phyloP scores from a whole-genome alignment of 805 yeast species.

The Starmerella vaccinii region DNA sequence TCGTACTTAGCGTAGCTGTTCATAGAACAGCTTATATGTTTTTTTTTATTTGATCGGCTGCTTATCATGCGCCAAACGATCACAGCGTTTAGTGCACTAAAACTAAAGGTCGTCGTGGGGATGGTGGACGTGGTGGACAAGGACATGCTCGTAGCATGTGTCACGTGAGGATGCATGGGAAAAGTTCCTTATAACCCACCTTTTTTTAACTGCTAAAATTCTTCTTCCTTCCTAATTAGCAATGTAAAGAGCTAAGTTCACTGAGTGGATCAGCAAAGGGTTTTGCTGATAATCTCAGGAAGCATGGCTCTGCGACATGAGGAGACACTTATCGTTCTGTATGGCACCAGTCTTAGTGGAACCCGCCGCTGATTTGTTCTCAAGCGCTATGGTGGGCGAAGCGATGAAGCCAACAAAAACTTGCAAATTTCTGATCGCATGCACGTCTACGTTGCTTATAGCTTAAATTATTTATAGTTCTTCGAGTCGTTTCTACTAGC shows the following conservation, averaged over 20 bases:
- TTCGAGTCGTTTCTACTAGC: neutral
- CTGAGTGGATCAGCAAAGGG: neutral
- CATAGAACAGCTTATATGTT: too few relatives aligned
- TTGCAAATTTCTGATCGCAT: conserved; percentile 23
- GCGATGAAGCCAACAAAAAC: conserved; percentile 22
- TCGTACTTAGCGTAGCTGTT: too few relatives aligned
- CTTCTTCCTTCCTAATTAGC: neutral
- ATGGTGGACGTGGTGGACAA: too few relatives aligned
- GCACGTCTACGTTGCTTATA: neutral
- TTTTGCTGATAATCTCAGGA: neutral
- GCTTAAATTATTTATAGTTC: too few relatives aligned
- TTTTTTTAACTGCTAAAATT: neutral
- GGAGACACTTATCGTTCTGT: conserved; percentile 24
- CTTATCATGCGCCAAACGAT: too few relatives aligned
- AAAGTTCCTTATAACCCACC: neutral
- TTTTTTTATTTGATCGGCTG: too few relatives aligned
- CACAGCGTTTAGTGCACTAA: too few relatives aligned
- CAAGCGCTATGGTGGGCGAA: conserved; percentile 19
- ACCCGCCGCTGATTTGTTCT: conserved; percentile 24
- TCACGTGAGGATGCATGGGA: too few relatives aligned
- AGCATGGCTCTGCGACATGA: conserved; percentile 13
- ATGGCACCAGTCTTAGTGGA: conserved; percentile 31
- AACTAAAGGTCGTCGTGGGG: neutral
- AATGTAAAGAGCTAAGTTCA: neutral
- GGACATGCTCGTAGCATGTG: too few relatives aligned